Conservation (phyloP, 495 filamentous ascomycete genomes). For the Neurospora sp. region DNA sequence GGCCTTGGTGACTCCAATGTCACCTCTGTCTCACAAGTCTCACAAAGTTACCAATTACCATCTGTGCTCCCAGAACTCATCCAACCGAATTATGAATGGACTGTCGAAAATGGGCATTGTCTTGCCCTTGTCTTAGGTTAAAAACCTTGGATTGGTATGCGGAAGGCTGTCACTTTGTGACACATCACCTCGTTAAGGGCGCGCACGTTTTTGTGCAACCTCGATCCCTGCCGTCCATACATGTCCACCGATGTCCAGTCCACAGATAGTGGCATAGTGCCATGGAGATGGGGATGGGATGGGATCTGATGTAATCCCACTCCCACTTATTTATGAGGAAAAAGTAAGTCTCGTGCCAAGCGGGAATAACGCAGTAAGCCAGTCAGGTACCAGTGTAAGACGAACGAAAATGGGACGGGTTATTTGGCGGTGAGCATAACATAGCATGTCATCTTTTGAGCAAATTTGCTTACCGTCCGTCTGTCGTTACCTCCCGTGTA, state of each 20-base stretch:
- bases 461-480: not conserved
- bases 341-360: not conserved
- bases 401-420: not conserved
- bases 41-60: not conserved
- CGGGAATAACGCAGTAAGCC: not conserved
- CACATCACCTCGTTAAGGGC: not conserved
- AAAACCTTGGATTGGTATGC: not conserved
- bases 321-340: not conserved
- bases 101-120: not conserved
- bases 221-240: not conserved
- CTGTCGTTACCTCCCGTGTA: not conserved
- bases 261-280: not conserved
- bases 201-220: not conserved
- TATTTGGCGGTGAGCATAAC: not conserved
- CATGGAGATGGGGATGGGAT: not conserved
- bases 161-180: not conserved
- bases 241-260: too few species aligned
- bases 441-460: not conserved
- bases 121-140: not conserved
- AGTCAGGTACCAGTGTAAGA: not conserved
- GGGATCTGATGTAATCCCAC: not conserved
- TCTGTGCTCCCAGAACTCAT: not conserved
- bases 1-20: not conserved
- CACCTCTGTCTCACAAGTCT: not conserved
- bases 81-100: not conserved